Percentiles rank a stretch among this genome's conserved stretches.
phyloP scores from a whole-genome alignment of 345 rosid genomes.

The Eucalyptus sp. region DNA sequence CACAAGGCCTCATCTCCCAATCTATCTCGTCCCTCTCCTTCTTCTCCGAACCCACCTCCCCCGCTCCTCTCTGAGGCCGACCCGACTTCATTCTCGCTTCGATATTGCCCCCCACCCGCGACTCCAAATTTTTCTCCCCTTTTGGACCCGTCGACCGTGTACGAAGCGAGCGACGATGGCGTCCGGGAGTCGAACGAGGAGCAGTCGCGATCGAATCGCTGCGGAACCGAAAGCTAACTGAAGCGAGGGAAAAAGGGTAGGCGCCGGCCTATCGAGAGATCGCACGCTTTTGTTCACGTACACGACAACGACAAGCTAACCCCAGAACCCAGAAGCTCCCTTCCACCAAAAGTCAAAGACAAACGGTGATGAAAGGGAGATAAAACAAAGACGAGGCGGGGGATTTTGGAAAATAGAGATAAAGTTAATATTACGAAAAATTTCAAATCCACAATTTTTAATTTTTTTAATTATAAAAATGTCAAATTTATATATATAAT shows the following conservation, averaged over 20 bases:
- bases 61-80: background rate
- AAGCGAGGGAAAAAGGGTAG: background rate
- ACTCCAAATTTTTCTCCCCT: background rate
- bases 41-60: background rate
- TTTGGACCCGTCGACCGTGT: background rate
- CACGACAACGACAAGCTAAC: background rate
- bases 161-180: background rate
- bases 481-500: too few species aligned
- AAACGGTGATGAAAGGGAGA: background rate
- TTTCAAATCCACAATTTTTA: too few species aligned
- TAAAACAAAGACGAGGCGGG: background rate
- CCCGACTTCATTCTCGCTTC: background rate
- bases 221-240: background rate
- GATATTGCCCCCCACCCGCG: background rate
- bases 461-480: too few species aligned
- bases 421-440: too few species aligned
- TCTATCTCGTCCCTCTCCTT: background rate
- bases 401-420: background rate
- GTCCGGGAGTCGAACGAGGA: background rate
- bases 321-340: background rate
- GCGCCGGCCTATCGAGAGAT: background rate
- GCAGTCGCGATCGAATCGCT: background rate
- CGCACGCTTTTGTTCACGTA: background rate
- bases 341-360: background rate
- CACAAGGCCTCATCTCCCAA: conserved; percentile 41